These are phyloP conservation scores for Endotrypanum monterogeii DNA, from an alignment of 208 protist genomes.

Conservation along the genomic window DNA sequence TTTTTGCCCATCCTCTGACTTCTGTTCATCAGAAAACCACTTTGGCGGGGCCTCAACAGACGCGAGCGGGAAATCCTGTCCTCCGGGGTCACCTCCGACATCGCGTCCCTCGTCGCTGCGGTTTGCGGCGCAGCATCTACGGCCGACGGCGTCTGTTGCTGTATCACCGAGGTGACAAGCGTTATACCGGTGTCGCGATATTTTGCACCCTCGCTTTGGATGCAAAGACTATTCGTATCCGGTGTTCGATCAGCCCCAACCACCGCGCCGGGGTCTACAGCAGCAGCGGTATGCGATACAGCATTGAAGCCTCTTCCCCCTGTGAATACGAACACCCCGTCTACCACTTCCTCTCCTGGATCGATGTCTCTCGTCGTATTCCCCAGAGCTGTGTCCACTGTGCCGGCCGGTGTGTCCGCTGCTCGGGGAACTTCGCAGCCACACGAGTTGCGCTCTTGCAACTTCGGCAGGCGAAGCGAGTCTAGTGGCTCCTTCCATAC, in stretches of 20 bases:
- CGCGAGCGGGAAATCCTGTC: not conserved
- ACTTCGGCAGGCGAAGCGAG: conserved; percentile 12
- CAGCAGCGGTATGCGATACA: not conserved
- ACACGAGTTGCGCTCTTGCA: conserved; percentile 16
- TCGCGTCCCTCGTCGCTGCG: not conserved
- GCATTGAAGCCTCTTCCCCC: not conserved
- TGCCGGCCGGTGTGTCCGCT: not conserved
- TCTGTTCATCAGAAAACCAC: not conserved
- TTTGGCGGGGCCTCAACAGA: not conserved
- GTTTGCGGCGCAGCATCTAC: not conserved
- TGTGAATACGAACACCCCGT: not conserved
- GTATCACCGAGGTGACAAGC: too few relatives aligned
- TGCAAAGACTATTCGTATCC: not conserved
- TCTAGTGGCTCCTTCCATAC: conserved; percentile 16
- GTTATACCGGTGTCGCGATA: not conserved
- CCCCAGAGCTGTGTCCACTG: not conserved
- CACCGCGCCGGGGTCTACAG: not conserved
- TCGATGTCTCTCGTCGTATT: not conserved
- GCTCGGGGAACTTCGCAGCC: not conserved
- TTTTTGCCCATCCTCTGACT: not conserved
- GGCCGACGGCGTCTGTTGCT: too few relatives aligned
- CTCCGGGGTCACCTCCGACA: not conserved
- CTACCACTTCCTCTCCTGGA: not conserved
- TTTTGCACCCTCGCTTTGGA: not conserved
- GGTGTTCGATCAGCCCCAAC: not conserved